phyloP scores from a whole-genome alignment of 2,329 filamentous ascomycete genomes.

The Harringtonia lauricola region DNA sequence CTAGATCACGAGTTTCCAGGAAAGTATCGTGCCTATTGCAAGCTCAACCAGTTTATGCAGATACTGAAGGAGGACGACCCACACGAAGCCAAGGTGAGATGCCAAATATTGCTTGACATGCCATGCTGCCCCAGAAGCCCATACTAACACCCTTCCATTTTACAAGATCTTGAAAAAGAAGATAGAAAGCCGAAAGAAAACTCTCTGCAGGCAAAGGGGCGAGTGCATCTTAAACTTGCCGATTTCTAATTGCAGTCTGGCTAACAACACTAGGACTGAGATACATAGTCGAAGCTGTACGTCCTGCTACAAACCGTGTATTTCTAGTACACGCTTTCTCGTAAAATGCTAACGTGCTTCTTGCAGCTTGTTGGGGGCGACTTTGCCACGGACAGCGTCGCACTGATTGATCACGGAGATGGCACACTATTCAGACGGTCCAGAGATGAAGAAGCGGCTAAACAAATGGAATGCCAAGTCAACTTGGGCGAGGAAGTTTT shows the following conservation, averaged over 20 bases:
- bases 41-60: constrained; percentile 9
- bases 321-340: background rate
- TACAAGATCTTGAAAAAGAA: constrained; percentile 1
- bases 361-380: constrained; percentile 16
- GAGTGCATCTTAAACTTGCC: background rate
- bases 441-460: background rate
- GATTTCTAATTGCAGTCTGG: background rate
- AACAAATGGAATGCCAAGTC: constrained; percentile 1
- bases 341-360: background rate
- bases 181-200: background rate
- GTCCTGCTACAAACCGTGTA: background rate
- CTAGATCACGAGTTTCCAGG: constrained; percentile 12
- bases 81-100: constrained; percentile 6
- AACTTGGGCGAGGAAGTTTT: constrained; percentile 18
- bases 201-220: constrained; percentile 13
- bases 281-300: constrained; percentile 21
- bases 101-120: background rate
- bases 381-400: constrained; percentile 13
- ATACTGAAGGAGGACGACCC: constrained; percentile 7
- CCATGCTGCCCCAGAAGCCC: no score
- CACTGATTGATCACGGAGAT: background rate
- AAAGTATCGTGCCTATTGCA: constrained; percentile 8
- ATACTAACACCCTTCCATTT: background rate
- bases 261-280: constrained; percentile 7
- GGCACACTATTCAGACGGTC: no score